These are phyloP conservation scores for Cetraspora pellucida DNA, from an alignment of 192 early-diverging fungal species.

Conservation along the genomic window DNA sequence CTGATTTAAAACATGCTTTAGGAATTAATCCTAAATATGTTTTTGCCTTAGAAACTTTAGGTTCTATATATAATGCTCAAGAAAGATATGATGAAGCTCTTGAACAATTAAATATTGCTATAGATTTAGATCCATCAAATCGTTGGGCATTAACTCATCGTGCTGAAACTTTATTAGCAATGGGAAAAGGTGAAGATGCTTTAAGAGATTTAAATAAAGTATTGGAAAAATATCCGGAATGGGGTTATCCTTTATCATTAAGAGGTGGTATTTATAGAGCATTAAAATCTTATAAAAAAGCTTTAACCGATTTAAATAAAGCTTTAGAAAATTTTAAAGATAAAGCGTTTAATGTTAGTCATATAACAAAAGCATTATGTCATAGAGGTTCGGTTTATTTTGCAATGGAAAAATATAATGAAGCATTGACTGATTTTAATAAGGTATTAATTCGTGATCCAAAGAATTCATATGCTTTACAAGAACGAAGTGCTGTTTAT, in stretches of 20 bases:
- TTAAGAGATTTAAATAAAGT: slow-evolving; percentile 25
- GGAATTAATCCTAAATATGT: background rate
- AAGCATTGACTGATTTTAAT: slow-evolving; percentile 17
- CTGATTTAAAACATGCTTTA: slow-evolving; percentile 19
- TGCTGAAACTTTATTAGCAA: background rate
- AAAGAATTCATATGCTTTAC: slow-evolving; percentile 8
- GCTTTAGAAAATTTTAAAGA: background rate
- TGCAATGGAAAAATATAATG: background rate
- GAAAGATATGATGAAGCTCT: background rate
- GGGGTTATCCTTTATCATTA: slow-evolving; percentile 16
- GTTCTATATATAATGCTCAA: background rate
- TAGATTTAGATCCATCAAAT: slow-evolving; percentile 13
- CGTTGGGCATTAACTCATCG: slow-evolving; percentile 6
- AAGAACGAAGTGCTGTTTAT: slow-evolving; percentile 11
- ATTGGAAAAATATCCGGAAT: background rate
- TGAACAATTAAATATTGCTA: background rate
- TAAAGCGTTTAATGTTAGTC: slow-evolving; percentile 4
- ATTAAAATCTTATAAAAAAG: background rate
- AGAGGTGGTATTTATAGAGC: slow-evolving; percentile 18
- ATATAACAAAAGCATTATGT: slow-evolving; percentile 17
- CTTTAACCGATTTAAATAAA: slow-evolving; percentile 18
- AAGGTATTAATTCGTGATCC: slow-evolving; percentile 10
- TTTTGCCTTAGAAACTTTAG: slow-evolving; percentile 8
- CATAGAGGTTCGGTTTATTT: slow-evolving; percentile 7
- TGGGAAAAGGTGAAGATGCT: slow-evolving; percentile 1